phyloP scores from a whole-genome alignment of 2,329 filamentous ascomycete species.

The Aureobasidium melanogenum region DNA sequence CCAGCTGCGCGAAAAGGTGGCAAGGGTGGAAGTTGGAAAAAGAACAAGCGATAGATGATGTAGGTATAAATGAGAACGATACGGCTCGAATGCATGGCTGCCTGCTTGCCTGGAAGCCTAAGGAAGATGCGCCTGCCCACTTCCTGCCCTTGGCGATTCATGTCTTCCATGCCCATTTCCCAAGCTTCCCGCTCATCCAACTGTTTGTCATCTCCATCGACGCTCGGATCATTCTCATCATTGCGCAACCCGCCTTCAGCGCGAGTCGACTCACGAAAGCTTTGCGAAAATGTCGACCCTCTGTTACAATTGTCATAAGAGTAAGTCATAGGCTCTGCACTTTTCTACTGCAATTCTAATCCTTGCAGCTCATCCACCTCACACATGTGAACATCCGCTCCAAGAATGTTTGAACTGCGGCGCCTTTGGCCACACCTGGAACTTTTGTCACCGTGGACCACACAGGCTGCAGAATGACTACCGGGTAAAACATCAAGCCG shows the following conservation, averaged over 20 bases:
- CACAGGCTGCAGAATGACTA: not conserved
- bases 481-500: not conserved
- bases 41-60: not conserved
- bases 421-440: constrained; percentile 10
- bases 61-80: not conserved
- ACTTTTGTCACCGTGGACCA: constrained; percentile 12
- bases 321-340: not conserved
- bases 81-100: not conserved
- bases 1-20: constrained; percentile 25
- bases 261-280: not conserved
- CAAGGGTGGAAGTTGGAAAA: constrained; percentile 19
- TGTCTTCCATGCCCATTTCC: not conserved
- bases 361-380: not conserved
- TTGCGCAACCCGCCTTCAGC: not conserved
- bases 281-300: constrained; percentile 12
- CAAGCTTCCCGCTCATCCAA: not conserved
- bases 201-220: not conserved
- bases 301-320: constrained; percentile 13
- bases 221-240: not conserved
- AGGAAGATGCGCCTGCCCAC: not conserved
- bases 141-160: not conserved
- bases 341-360: not conserved
- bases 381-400: not conserved
- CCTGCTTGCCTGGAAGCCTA: not conserved
- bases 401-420: constrained; percentile 6